Evolutionary conservation across 2,329 filamentous ascomycete genomes (phyloP), one percentile per base, ranked within the genome.

Genomic region (Venturia pyrina): DNA sequence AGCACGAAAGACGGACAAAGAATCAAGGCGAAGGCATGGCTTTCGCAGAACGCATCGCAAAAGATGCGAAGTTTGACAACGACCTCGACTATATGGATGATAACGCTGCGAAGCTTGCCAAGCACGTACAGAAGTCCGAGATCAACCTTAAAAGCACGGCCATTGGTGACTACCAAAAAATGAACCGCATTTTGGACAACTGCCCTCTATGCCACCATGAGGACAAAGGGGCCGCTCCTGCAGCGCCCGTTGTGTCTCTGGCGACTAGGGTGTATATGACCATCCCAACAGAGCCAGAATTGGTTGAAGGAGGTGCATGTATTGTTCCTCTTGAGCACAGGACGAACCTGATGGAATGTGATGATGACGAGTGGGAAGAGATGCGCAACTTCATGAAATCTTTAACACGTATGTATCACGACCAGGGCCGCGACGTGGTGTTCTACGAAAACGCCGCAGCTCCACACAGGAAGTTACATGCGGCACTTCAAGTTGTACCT

Each of bases 351-450:
- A 81, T 99, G n/a, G 93, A 97, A 76, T 99, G 95, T 76, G 93
- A 98, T 76, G 93, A 99, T 73, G 95, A 99, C 73, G 95, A 99
- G 75, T 99, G 96, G 96, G 95, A 99, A 74, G 95, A 99, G 77
- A 88, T 99, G 6, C 50, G 72, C 70, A 99, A 99, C 76, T 99
- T 99, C 74, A 98, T 98, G 93, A 99, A 99, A 79, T 89, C 87
- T 67, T 82, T 99, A 24, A 97, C 89, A 5, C 87, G 93, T 57
- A 89, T 97, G 85, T 99, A 98, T 77, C 91, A 96, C 78, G 89
- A 93, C 56, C 91, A 96, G 75, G 92, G 93, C 13, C 89, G 90
- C 63, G 91, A 95, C 71, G 93, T 98, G 11, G 81, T 99, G 68
- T 99, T 99, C 78, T 99, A 99, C 80, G 95, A 99, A 74, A 98